Base-by-base conservation (phyloP, 2,329 filamentous ascomycete genomes). In the Penicillium sp. region DNA sequence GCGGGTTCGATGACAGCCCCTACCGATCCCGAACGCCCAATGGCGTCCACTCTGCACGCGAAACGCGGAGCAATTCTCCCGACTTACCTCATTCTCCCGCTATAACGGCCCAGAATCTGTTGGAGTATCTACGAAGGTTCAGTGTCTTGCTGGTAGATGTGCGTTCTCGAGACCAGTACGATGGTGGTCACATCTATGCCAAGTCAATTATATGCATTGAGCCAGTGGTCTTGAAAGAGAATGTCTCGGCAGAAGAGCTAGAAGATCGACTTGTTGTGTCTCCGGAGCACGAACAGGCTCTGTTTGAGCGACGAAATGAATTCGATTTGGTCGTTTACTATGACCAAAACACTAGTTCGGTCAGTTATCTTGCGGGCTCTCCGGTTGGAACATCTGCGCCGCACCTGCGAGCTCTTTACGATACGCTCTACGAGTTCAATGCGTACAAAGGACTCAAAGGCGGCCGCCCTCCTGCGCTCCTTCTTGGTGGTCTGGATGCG, bases 311-410 rank as follows among this genome's bases (percentile, higher is more conserved):
- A 50, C 78, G 85, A 13, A 83, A 92, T 59, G 81, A 88, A 52
- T 96, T 89, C 64, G 92, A 97, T 62, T 75, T 97, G 37, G 83
- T 99, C 10, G 90, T 99, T 0, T 94, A 95, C 66, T 96, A 97
- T 70, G 92, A 99, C 71, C 83, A 93, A 61, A 74, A 71, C 13
- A 87, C 84, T 58, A 81, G 70, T 80, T 90, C 67, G 54, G 82
- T 73, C 61, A 78, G 59, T 64, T 95, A 82, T 64, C 75, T 83
- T 52, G 63, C 74, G 72, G 68, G 81, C 73, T 71, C 76, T 66
- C 67, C 74, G 21, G 73, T 70, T 45, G 74, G 70, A 33, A 78
- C 75, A 16, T 79, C 74, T 47, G 75, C 77, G 21, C 77, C 79
- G 19, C 83, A 86, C n/a, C 73, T 97, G 18, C 80, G 87, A 60